Base-by-base conservation (phyloP, 139 green algal species). In the Picochlorum sp. region DNA sequence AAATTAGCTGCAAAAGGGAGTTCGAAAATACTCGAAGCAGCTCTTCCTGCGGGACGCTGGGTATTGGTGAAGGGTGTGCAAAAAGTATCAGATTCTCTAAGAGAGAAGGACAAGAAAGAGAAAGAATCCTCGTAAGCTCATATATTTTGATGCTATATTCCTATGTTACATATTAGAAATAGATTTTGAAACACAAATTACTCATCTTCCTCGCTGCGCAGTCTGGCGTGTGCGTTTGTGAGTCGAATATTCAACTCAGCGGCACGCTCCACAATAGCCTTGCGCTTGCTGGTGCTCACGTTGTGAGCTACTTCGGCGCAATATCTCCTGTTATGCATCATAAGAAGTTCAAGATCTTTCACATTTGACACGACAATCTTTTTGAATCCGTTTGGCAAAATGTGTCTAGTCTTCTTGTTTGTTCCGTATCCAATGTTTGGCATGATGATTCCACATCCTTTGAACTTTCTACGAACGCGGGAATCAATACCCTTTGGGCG, bases 261-360 rank as follows among this genome's bases (percentile, higher is more conserved):
- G 18, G 91, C 91, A 29, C 91, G 81, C 82, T 97, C 87, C 18
- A 97, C 88, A 67, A 98, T 98, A 20, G 79, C 75, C 77, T 95
- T 96, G 50, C 91, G 78, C 82, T 98, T 98, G 37, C 85, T 74
- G 33, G 89, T 83, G 24, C 77, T 89, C 55, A 98, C 91, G 72
- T 92, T 88, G 81, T 95, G 85, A n/a, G 91, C 91, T 55, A 98
- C 84, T 81, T 97, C 89, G 37, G 72, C 89, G 45, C 72, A 82
- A 70, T 87, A 96, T 60, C 75, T 87, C 60, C 82, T 80, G 91
- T 97, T 98, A 86, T 97, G 91, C 91, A 98, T 97, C 70, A 98
- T 67, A 31, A 98, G 80, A 61, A 98, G 75, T 75, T 98, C 91
- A 33, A 98, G 82, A 57, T 98, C 91, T 59, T 74, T 78, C 10